phyloP scores from a whole-genome alignment of 371 early-diverging fungal genomes.

The Mucor indicus region DNA sequence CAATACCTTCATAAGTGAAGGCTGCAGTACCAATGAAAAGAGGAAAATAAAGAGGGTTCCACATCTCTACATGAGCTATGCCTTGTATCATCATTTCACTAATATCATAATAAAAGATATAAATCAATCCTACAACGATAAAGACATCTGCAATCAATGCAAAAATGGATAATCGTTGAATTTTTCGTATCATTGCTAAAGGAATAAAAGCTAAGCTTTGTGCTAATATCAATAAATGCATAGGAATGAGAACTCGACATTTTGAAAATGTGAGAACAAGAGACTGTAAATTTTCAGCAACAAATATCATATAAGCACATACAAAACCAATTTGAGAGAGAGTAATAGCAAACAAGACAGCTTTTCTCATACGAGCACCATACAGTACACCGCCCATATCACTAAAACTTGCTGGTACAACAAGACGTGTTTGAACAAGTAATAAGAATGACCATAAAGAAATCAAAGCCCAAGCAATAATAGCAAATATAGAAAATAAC shows the following conservation, averaged over 20 bases:
- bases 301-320: constrained; percentile 86
- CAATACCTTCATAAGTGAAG: constrained; percentile 90
- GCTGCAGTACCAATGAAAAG: constrained; percentile 88
- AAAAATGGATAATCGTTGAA: constrained; percentile 75
- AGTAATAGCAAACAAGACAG: constrained; percentile 78
- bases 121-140: constrained; percentile 76
- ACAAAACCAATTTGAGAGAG: constrained; percentile 86
- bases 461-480: constrained; percentile 54
- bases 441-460: constrained; percentile 62
- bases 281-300: constrained; percentile 78
- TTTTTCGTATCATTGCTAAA: constrained; percentile 78
- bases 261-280: constrained; percentile 62
- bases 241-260: constrained; percentile 49
- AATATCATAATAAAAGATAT: constrained; percentile 75
- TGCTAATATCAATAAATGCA: constrained; percentile 61
- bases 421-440: constrained; percentile 57
- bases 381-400: constrained; percentile 73
- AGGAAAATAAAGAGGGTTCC: constrained; percentile 71
- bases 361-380: constrained; percentile 66
- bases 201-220: constrained; percentile 81
- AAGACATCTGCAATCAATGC: constrained; percentile 84
- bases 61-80: constrained; percentile 54
- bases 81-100: constrained; percentile 53
- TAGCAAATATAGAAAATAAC: constrained; percentile 53
- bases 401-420: constrained; percentile 63